These are phyloP conservation scores for Globisporangium parvum DNA, from an alignment of 352 stramenopile species.

Conservation along the genomic window DNA sequence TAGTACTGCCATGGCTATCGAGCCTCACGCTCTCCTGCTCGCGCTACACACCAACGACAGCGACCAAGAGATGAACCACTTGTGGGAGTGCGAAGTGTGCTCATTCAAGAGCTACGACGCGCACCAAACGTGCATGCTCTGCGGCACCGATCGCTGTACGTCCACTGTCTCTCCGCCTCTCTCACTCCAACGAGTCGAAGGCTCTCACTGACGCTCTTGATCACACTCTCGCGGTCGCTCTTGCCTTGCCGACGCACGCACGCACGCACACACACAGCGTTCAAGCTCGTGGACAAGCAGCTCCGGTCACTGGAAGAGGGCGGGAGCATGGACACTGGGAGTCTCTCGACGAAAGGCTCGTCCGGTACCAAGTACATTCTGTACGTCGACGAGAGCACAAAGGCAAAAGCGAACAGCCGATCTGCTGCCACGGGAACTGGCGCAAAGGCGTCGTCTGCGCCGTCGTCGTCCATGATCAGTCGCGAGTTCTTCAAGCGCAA, in stretches of 20 bases:
- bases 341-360: slow-evolving; percentile 26
- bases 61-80: slow-evolving; percentile 76
- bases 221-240: neutral
- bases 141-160: slow-evolving; percentile 73
- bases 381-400: slow-evolving; percentile 59
- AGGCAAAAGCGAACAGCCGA: slow-evolving; percentile 22
- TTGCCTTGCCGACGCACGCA: too few species aligned
- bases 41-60: slow-evolving; percentile 9
- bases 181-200: neutral
- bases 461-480: slow-evolving; percentile 37
- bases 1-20: neutral
- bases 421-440: neutral
- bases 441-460: slow-evolving; percentile 12
- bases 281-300: slow-evolving; percentile 61
- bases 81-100: slow-evolving; percentile 92
- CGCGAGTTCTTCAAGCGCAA: slow-evolving; percentile 71
- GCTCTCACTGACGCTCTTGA: neutral
- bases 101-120: slow-evolving; percentile 90
- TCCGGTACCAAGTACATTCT: slow-evolving; percentile 59
- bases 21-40: neutral
- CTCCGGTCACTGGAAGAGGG: slow-evolving; percentile 25
- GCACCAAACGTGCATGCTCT: slow-evolving; percentile 86
- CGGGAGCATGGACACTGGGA: slow-evolving; percentile 16
- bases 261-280: slow-evolving; percentile 28
- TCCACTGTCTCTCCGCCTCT: neutral